Evolutionary conservation across 2,329 filamentous ascomycete genomes (phyloP), one percentile per base, ranked within the genome.

Genomic region (Calonectria naviculata): DNA sequence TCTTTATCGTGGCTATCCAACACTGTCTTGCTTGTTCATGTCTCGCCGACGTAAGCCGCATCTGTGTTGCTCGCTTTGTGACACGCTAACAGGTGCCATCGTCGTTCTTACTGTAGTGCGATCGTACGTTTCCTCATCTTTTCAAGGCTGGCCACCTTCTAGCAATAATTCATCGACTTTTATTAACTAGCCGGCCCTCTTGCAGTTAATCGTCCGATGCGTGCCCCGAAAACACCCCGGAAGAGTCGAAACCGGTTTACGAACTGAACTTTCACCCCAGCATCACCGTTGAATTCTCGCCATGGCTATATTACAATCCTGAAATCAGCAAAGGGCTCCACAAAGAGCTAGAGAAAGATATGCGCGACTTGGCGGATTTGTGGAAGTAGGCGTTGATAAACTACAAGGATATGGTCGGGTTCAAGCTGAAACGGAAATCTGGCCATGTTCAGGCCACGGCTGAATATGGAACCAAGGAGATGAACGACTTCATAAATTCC

Each of bases 401-500:
- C 28, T 83, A 82, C 66, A 77, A 80, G 34, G 78, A 80, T 26
- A 79, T 82, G 19, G 77, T 81, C 1, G 81, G 81, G 0, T 80
- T 81, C 41, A 78, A 80, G 34, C 74, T 82, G 1, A 70, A 80
- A 29, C 74, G 66, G 52, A 79, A 81, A 46, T 81, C 78, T 31
- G 72, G 76, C 24, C 79, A 75, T 47, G 71, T 79, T 2, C 62
- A 80, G 42, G 74, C 65, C 0, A 79, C 81, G 78, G 68, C 76
- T 9, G 75, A 78, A 12, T 75, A 66, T 5, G 79, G 76, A 28
- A 78, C 74, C 2, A 71, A 76, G 1, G 75, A 82, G 60, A 81
- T 83, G 76, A 76, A 80, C 8, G 71, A 74, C 41, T 83, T 83
- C 76, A 78, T 34, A 78, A 78, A 26, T 83, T 80, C 44, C 78